These are phyloP conservation scores for Limonomyces culmigenus DNA, from an alignment of 1,284 basidiomycete genomes.

Conservation along the genomic window DNA sequence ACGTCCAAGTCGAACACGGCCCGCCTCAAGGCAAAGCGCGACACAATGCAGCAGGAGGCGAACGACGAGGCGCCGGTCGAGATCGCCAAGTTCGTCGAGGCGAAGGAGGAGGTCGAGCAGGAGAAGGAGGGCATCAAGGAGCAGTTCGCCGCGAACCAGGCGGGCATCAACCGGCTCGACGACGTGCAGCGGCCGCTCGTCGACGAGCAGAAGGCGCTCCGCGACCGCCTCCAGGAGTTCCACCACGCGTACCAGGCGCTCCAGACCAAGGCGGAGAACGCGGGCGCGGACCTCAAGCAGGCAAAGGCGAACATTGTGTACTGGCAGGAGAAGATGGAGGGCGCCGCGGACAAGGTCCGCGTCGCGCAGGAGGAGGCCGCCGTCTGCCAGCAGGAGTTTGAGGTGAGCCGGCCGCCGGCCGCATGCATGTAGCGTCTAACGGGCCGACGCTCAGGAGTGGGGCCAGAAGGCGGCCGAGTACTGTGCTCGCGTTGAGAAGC, in stretches of 20 bases:
- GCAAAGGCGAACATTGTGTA: constrained; percentile 27
- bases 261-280: constrained; percentile 23
- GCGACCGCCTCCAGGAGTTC: constrained; percentile 28
- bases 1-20: too few relatives aligned
- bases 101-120: constrained; percentile 38
- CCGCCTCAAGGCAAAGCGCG: constrained; percentile 18
- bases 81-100: constrained; percentile 25
- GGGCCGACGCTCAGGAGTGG: constrained; percentile 32
- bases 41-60: constrained; percentile 36
- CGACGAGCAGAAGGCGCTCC: constrained; percentile 25
- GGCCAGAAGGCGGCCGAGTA: constrained; percentile 43
- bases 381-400: constrained; percentile 39
- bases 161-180: constrained; percentile 25
- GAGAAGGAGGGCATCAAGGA: constrained; percentile 29
- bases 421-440: constrained; percentile 3
- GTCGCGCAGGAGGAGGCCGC: constrained; percentile 26
- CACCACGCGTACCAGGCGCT: constrained; percentile 17
- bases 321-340: constrained; percentile 29
- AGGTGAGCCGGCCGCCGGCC: constrained; percentile 17
- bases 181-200: constrained; percentile 22
- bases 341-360: constrained; percentile 23
- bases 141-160: constrained; percentile 30
- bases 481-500: constrained; percentile 41
- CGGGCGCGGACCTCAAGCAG: constrained; percentile 25
- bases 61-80: constrained; percentile 56